A percentile compares a stretch with the other conserved stretches of the same genome.
phyloP scores from a whole-genome alignment of 2,329 filamentous ascomycete species.

The Aspergillus carbonarius region DNA sequence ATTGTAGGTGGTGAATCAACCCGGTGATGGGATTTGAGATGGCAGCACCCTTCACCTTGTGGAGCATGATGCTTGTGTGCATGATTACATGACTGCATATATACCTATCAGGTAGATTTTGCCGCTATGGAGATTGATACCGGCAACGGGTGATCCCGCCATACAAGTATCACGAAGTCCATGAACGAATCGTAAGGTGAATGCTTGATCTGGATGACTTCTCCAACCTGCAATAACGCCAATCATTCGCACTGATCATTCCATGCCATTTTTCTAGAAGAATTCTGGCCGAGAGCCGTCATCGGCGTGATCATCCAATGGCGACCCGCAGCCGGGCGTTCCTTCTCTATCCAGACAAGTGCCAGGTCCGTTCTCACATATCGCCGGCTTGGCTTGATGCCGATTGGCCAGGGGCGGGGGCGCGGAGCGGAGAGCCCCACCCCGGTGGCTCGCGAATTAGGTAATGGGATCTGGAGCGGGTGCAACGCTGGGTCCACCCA shows the following conservation, averaged over 20 bases:
- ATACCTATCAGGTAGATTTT: too few relatives aligned
- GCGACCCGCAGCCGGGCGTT: neutral
- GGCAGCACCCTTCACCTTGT: too few relatives aligned
- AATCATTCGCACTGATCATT: neutral
- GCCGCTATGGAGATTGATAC: too few relatives aligned
- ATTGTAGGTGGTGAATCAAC: too few relatives aligned
- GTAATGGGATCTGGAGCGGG: neutral
- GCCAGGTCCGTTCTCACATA: neutral
- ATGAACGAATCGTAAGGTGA: too few relatives aligned
- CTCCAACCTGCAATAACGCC: too few relatives aligned
- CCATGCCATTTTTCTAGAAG: neutral
- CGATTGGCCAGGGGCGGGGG: neutral
- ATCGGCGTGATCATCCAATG: neutral
- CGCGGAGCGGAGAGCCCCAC: neutral
- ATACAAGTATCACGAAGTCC: too few relatives aligned
- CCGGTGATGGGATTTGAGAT: too few relatives aligned
- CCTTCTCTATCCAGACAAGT: neutral
- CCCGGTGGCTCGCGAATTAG: neutral
- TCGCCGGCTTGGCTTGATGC: neutral
- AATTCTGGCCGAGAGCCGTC: neutral
- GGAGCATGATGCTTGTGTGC: too few relatives aligned
- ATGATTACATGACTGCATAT: too few relatives aligned
- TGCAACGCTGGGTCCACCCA: neutral
- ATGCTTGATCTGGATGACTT: too few relatives aligned
- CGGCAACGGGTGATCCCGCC: too few relatives aligned